Percentiles rank a stretch among this genome's conserved stretches.
These are phyloP conservation scores for Schizochytrium sp. DNA, from an alignment of 108 stramenopile genomes.

Conservation along the genomic window DNA sequence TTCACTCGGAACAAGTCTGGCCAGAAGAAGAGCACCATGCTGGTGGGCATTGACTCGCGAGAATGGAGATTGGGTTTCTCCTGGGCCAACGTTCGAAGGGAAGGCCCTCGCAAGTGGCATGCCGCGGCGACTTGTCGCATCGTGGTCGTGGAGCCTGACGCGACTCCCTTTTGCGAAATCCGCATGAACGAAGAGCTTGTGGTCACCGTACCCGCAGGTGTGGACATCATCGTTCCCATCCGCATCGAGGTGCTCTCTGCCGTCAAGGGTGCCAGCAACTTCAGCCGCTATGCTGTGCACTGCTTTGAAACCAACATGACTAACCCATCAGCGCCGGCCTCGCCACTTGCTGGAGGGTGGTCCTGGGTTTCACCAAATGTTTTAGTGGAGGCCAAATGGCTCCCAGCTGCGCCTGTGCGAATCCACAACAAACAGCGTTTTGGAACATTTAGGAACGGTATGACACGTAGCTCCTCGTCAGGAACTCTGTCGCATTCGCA, in stretches of 20 bases:
- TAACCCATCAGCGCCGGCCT: not conserved
- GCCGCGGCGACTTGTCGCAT: slow-evolving; percentile 14
- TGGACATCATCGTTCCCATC: slow-evolving; percentile 46
- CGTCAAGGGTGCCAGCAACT: slow-evolving; percentile 53
- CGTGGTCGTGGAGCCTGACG: not conserved
- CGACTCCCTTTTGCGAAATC: slow-evolving; percentile 8
- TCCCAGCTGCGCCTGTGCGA: slow-evolving; percentile 49
- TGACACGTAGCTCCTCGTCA: not conserved
- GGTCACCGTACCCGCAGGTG: slow-evolving; percentile 20
- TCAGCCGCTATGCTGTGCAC: slow-evolving; percentile 49
- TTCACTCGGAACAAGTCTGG: slow-evolving; percentile 40
- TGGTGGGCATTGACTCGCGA: slow-evolving; percentile 55
- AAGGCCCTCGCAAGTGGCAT: slow-evolving; percentile 57
- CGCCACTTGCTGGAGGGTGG: not conserved
- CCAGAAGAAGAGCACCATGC: slow-evolving; percentile 26
- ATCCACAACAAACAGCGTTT: slow-evolving; percentile 49
- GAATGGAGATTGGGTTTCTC: slow-evolving; percentile 21
- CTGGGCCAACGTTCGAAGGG: not conserved
- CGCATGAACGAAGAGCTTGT: slow-evolving; percentile 28
- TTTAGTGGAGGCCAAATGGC: slow-evolving; percentile 43
- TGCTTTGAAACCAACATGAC: slow-evolving; percentile 1
- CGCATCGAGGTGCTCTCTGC: slow-evolving; percentile 60
- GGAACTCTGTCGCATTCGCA: not conserved
- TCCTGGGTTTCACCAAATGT: slow-evolving; percentile 36
- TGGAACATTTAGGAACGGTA: not conserved